A percentile compares a stretch with the other conserved stretches of the same genome.
phyloP scores from a whole-genome alignment of 495 filamentous ascomycete species.

The Penicillium fimorum region DNA sequence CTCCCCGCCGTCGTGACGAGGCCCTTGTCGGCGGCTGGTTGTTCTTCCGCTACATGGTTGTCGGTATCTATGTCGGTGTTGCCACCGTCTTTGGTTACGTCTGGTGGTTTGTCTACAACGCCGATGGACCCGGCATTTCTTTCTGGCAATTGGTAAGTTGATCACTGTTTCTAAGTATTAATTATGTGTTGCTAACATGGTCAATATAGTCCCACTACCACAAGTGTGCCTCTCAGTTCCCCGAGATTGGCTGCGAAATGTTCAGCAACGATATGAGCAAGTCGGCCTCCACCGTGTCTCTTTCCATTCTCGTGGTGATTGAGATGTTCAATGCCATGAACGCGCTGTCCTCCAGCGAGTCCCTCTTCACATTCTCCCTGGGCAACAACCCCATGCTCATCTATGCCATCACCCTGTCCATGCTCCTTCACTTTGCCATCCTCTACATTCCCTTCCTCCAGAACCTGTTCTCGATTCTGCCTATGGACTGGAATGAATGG shows the following conservation, averaged over 20 bases:
- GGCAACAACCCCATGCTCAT: constrained; percentile 98
- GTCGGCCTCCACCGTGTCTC: constrained; percentile 90
- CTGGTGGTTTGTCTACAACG: constrained; percentile 99
- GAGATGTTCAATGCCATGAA: constrained; percentile 99
- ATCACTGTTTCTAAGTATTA: neutral
- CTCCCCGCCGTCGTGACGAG: constrained; percentile 89
- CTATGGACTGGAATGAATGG: constrained; percentile 89
- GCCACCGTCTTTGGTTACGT: constrained; percentile 97
- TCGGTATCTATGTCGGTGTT: constrained; percentile 90
- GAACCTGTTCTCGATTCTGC: constrained; percentile 84
- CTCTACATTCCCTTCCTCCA: constrained; percentile 92
- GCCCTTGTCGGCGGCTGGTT: constrained; percentile 90
- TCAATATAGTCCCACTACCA: constrained; percentile 76
- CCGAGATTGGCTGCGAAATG: constrained; percentile 92
- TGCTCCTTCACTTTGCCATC: constrained; percentile 91
- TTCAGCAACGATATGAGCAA: constrained; percentile 87
- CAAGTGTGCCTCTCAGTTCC: constrained; percentile 79
- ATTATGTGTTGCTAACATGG: constrained; percentile 17
- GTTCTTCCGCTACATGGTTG: constrained; percentile 96
- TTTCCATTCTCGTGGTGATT: constrained; percentile 91
- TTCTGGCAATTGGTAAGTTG: constrained; percentile 77
- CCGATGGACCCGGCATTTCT: constrained; percentile 85
- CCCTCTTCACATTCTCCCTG: constrained; percentile 85
- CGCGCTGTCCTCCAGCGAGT: constrained; percentile 91
- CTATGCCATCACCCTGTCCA: constrained; percentile 91